Evolutionary conservation across 192 early-diverging fungal species (phyloP).

Genomic region (Coemansia sp.): DNA sequence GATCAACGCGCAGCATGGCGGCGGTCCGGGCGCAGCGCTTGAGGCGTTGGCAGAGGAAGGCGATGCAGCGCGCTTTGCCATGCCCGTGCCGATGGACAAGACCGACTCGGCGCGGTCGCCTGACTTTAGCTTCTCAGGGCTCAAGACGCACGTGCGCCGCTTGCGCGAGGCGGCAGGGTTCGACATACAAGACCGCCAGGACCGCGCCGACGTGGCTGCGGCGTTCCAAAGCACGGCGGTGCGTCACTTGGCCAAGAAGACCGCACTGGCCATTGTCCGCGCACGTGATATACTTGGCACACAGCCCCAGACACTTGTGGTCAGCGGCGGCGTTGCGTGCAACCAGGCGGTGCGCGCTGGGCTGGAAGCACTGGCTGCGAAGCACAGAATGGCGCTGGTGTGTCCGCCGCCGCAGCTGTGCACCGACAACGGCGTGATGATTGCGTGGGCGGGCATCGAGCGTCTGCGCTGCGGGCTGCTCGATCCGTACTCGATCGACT

Average conservation of each 20-base stretch:
- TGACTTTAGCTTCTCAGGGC: conserved; percentile 74
- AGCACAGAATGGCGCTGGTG: conserved; percentile 56
- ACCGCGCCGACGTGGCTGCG: conserved; percentile 65
- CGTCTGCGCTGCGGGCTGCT: conserved; percentile 62
- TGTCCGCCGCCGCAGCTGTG: conserved; percentile 76
- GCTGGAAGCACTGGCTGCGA: conserved; percentile 41
- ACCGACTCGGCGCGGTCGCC: conserved; percentile 50
- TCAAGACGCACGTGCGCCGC: conserved; percentile 66
- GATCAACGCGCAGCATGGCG: conserved; percentile 62
- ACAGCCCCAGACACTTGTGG: conserved; percentile 58
- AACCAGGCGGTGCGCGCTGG: conserved; percentile 59
- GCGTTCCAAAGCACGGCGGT: conserved; percentile 66
- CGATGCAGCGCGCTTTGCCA: conserved; percentile 45
- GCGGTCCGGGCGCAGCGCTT: conserved; percentile 68
- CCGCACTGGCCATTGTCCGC: conserved; percentile 59
- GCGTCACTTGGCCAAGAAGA: conserved; percentile 65
- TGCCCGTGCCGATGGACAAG: conserved; percentile 65
- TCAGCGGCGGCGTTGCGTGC: conserved; percentile 78
- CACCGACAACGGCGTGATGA: conserved; percentile 83
- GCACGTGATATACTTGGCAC: conserved; percentile 23
- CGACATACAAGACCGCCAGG: conserved; percentile 17
- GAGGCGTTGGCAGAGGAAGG: conserved; percentile 61
- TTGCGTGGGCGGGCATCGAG: conserved; percentile 82
- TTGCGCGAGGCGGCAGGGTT: conserved; percentile 42
- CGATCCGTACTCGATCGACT: conserved; percentile 69